A percentile compares a stretch with the other conserved stretches of the same genome.
These are phyloP conservation scores for Eragrostis tef DNA, from an alignment of 202 grass and related monocot genomes.

Conservation along the genomic window DNA sequence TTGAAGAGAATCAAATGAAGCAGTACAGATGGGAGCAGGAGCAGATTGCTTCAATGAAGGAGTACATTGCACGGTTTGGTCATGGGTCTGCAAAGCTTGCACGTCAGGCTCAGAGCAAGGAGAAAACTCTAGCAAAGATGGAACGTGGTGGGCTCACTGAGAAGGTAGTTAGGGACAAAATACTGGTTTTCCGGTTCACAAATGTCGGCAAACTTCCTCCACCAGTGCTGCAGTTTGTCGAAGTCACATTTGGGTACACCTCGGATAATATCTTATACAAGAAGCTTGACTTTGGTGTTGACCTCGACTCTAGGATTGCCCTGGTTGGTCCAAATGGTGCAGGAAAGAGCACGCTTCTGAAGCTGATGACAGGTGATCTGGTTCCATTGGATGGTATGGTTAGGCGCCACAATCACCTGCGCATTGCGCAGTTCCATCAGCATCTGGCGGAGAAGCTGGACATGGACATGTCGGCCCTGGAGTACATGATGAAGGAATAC, in stretches of 20 bases:
- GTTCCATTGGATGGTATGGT: constrained; percentile 78
- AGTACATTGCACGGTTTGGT: constrained; percentile 87
- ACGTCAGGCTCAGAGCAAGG: constrained; percentile 81
- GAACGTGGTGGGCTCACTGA: constrained; percentile 81
- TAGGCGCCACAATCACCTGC: constrained; percentile 87
- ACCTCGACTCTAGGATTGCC: constrained; percentile 79
- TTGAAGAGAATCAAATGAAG: constrained; percentile 89
- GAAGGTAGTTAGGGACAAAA: constrained; percentile 61
- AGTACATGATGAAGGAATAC: constrained; percentile 88
- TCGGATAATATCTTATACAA: constrained; percentile 72
- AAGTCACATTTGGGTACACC: constrained; percentile 82
- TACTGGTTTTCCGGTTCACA: constrained; percentile 71
- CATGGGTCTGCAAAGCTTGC: constrained; percentile 89
- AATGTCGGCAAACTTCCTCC: constrained; percentile 83
- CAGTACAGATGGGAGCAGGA: constrained; percentile 95
- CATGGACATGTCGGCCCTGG: constrained; percentile 72
- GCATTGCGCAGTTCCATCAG: constrained; percentile 81
- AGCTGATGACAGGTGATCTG: constrained; percentile 86
- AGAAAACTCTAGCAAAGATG: constrained; percentile 91
- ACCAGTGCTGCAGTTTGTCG: constrained; percentile 78
- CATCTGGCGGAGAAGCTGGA: constrained; percentile 80
- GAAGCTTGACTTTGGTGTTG: constrained; percentile 81
- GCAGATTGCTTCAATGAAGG: constrained; percentile 81
- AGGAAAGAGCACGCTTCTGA: constrained; percentile 83
- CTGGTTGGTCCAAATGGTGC: constrained; percentile 84